These are phyloP conservation scores for Halenospora varia DNA, from an alignment of 495 filamentous ascomycete genomes.

Conservation along the genomic window DNA sequence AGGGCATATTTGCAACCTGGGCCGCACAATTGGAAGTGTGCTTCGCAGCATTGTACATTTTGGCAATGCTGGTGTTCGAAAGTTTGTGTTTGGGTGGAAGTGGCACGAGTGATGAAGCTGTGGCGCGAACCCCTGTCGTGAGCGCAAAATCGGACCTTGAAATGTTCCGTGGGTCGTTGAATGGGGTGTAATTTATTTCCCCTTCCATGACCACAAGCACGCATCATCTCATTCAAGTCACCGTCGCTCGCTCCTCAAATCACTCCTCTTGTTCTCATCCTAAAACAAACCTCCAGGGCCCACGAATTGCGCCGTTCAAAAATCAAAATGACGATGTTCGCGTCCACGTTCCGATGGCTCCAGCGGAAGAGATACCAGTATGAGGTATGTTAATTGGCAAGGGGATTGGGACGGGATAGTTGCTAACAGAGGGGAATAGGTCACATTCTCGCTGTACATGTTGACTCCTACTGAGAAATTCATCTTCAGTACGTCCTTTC, in stretches of 20 bases:
- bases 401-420: no score
- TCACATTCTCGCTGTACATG: conserved; percentile 84
- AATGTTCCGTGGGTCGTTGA: no score
- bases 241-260: conserved; percentile 1
- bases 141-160: no score
- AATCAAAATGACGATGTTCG: conserved; percentile 22
- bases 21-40: conserved; percentile 15
- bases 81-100: background rate
- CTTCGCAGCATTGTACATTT: conserved; percentile 25
- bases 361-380: conserved; percentile 82
- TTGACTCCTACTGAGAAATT: conserved; percentile 79
- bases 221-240: background rate
- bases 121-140: no score
- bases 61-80: background rate
- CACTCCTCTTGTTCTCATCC: background rate
- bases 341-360: conserved; percentile 36
- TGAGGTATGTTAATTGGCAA: conserved; percentile 36
- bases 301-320: background rate
- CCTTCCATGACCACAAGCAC: background rate
- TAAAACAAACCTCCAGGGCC: background rate
- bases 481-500: conserved; percentile 55
- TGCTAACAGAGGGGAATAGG: conserved; percentile 25
- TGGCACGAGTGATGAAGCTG: background rate
- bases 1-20: background rate
- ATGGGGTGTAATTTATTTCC: background rate